These are phyloP conservation scores for Cercospora sesami DNA, from an alignment of 2,329 filamentous ascomycete genomes.

Conservation along the genomic window DNA sequence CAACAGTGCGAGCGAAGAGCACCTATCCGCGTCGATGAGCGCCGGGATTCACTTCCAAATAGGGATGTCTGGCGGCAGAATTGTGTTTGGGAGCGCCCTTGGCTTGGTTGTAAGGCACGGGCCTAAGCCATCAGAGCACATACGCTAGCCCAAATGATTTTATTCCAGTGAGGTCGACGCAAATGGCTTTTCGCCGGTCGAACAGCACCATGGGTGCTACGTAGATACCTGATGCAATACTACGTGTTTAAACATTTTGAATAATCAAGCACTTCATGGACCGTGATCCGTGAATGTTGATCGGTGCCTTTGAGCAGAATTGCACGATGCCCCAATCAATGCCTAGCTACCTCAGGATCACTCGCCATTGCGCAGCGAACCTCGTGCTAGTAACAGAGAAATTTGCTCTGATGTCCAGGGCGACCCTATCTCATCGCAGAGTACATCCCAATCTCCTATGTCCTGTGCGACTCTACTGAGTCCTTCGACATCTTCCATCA, in stretches of 20 bases:
- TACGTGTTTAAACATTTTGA: too few relatives aligned
- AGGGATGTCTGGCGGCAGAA: not conserved
- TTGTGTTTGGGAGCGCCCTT: not conserved
- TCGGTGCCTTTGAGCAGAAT: not conserved
- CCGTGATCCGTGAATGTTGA: not conserved
- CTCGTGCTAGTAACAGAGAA: not conserved
- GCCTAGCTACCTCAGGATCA: not conserved
- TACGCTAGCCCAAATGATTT: not conserved
- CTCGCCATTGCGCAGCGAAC: not conserved
- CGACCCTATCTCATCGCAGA: not conserved
- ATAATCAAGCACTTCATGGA: not conserved
- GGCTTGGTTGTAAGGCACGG: not conserved
- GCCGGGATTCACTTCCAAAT: not conserved
- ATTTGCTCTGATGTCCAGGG: not conserved
- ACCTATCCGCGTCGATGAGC: not conserved
- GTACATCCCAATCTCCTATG: not conserved
- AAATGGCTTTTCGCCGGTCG: not conserved
- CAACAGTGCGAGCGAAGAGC: not conserved
- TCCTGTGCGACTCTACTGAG: not conserved
- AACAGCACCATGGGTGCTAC: not conserved
- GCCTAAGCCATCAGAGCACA: not conserved
- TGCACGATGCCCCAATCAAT: not conserved
- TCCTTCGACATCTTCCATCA: not conserved
- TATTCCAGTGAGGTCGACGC: not conserved
- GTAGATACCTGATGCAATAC: not conserved